A percentile compares a stretch with the other conserved stretches of the same genome.
Evolutionary conservation across 805 yeast species (phyloP).

Genomic region (Lachancea kluyveri): DNA sequence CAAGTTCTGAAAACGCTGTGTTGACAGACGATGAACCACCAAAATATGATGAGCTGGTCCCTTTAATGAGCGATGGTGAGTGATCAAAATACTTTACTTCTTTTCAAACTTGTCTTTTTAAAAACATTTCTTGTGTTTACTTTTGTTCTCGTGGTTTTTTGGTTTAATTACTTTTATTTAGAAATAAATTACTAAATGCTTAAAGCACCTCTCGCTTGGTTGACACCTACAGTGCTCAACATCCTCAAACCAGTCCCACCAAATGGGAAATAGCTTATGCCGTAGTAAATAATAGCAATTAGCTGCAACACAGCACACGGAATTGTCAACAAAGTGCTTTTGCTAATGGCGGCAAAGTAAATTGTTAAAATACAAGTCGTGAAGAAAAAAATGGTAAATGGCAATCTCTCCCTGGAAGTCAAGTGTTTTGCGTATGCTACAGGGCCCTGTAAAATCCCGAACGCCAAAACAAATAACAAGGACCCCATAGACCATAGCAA

Average conservation of each 20-base stretch:
- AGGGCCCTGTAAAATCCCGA: constrained; percentile 92
- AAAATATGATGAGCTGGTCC: constrained; percentile 26
- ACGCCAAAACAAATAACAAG: constrained; percentile 75
- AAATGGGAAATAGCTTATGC: constrained; percentile 90
- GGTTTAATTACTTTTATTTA: background rate
- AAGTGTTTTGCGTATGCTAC: constrained; percentile 70
- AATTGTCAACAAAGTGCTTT: constrained; percentile 70
- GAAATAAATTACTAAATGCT: constrained; percentile 26
- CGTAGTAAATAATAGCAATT: constrained; percentile 83
- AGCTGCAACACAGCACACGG: constrained; percentile 71
- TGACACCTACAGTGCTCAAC: constrained; percentile 50
- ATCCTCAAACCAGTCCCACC: constrained; percentile 73
- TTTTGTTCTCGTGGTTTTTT: too few relatives aligned
- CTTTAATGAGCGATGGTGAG: too few relatives aligned
- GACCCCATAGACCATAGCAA: constrained; percentile 89
- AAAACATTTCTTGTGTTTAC: too few relatives aligned
- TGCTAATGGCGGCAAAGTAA: constrained; percentile 62
- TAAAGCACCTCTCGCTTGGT: constrained; percentile 42
- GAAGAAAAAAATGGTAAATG: constrained; percentile 76
- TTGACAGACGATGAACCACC: constrained; percentile 27
- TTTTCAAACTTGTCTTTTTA: too few relatives aligned
- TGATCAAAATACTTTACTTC: too few relatives aligned
- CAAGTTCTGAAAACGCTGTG: constrained; percentile 2
- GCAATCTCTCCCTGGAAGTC: constrained; percentile 65
- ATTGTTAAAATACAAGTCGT: constrained; percentile 74